These are phyloP conservation scores for Colletotrichum gloeosporioides DNA, from an alignment of 2,329 filamentous ascomycete species.

Conservation along the genomic window DNA sequence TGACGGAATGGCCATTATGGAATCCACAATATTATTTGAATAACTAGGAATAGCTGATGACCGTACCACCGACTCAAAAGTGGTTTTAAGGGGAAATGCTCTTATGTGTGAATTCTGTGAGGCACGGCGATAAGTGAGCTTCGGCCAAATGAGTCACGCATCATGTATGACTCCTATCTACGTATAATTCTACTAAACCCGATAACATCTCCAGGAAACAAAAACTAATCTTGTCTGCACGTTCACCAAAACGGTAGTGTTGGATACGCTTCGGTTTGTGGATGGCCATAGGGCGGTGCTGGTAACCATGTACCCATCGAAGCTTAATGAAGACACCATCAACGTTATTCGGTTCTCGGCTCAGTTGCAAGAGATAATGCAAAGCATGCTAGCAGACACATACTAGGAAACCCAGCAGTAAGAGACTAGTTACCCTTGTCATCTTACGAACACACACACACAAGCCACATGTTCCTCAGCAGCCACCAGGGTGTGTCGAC, in stretches of 20 bases:
- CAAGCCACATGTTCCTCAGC: neutral
- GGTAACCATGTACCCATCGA: neutral
- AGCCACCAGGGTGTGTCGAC: neutral
- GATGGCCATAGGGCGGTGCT: neutral
- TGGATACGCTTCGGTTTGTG: neutral
- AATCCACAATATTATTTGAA: neutral
- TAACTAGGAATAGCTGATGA: neutral
- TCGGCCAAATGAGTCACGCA: neutral
- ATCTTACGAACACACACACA: neutral
- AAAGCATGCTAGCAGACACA: neutral
- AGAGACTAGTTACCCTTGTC: neutral
- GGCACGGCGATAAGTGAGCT: neutral
- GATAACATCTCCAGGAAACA: neutral
- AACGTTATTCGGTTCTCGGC: neutral
- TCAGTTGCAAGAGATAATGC: neutral
- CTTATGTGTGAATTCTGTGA: neutral
- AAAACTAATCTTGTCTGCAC: neutral
- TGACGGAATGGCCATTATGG: neutral
- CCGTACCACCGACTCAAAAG: rapidly evolving
- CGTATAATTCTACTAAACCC: neutral
- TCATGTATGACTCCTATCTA: neutral
- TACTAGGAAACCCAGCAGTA: neutral
- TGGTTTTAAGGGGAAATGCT: rapidly evolving
- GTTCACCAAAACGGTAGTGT: neutral
- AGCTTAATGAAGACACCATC: neutral